These are phyloP conservation scores for Physaria fendleri DNA, from an alignment of 345 rosid species.

Conservation along the genomic window DNA sequence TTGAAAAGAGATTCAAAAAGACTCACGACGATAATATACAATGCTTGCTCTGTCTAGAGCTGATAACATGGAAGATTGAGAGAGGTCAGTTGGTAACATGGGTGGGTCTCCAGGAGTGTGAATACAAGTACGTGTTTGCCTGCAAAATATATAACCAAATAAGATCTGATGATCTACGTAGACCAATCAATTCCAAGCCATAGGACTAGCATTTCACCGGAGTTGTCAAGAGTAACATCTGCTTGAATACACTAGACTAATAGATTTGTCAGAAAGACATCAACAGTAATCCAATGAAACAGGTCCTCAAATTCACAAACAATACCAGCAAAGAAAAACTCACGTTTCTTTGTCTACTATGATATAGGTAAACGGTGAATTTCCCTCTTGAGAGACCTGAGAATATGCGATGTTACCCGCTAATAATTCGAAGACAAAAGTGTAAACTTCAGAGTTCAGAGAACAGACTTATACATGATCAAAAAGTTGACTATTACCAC, in stretches of 20 bases:
- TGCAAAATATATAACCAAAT: slow-evolving; percentile 19
- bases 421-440: too few relatives aligned
- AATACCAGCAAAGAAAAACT: slow-evolving; percentile 24
- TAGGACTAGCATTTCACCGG: background rate
- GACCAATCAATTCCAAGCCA: background rate
- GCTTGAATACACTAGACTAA: background rate
- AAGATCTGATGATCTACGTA: background rate
- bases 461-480: background rate
- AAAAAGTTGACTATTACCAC: slow-evolving; percentile 35
- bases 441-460: background rate
- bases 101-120: slow-evolving; percentile 80
- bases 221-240: background rate
- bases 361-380: slow-evolving; percentile 76
- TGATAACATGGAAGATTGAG: slow-evolving; percentile 38
- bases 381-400: slow-evolving; percentile 72
- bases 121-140: slow-evolving; percentile 93
- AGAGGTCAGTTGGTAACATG: slow-evolving; percentile 54
- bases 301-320: background rate
- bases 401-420: too few relatives aligned
- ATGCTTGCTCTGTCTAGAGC: slow-evolving; percentile 57
- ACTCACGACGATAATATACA: slow-evolving; percentile 41
- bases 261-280: background rate
- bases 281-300: background rate
- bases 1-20: background rate
- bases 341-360: slow-evolving; percentile 78